Percentiles rank a stretch among this genome's conserved stretches.
These are phyloP conservation scores for Gentiana dahurica DNA, from an alignment of 257 asterid genomes.

Conservation along the genomic window DNA sequence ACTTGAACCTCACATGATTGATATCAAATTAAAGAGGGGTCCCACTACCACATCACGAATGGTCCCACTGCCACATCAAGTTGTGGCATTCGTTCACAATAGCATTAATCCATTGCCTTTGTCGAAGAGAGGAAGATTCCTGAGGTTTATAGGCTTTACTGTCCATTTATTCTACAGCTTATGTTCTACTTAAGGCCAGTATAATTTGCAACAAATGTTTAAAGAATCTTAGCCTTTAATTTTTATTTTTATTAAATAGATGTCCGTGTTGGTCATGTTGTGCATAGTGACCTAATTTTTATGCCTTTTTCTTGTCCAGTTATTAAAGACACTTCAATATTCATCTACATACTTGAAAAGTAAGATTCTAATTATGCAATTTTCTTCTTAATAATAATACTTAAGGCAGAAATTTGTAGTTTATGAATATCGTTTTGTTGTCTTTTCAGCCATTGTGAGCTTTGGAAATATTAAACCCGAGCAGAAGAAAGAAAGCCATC, in stretches of 20 bases:
- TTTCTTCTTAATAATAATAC: no score
- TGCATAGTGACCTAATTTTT: constrained; percentile 15
- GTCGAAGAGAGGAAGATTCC: constrained; percentile 85
- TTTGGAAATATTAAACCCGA: constrained; percentile 61
- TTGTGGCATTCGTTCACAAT: no score
- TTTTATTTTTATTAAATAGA: background rate
- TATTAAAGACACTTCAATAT: constrained; percentile 66
- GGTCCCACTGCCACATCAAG: no score
- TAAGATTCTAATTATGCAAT: constrained; percentile 22
- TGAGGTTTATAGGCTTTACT: constrained; percentile 39
- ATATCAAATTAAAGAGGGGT: no score
- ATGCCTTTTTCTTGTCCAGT: constrained; percentile 41
- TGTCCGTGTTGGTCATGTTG: background rate
- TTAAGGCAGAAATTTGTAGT: background rate
- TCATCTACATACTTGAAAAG: constrained; percentile 63
- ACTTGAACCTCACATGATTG: no score
- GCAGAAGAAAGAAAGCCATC: constrained; percentile 63
- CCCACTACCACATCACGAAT: no score
- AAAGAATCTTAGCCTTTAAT: background rate
- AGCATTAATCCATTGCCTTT: constrained; percentile 32
- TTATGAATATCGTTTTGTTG: constrained; percentile 6
- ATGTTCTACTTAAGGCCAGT: background rate
- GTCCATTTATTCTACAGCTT: background rate
- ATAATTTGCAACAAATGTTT: background rate
- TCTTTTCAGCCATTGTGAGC: constrained; percentile 71